phyloP scores from a whole-genome alignment of 2,329 filamentous ascomycete genomes.

The Fusarium caatingaense region DNA sequence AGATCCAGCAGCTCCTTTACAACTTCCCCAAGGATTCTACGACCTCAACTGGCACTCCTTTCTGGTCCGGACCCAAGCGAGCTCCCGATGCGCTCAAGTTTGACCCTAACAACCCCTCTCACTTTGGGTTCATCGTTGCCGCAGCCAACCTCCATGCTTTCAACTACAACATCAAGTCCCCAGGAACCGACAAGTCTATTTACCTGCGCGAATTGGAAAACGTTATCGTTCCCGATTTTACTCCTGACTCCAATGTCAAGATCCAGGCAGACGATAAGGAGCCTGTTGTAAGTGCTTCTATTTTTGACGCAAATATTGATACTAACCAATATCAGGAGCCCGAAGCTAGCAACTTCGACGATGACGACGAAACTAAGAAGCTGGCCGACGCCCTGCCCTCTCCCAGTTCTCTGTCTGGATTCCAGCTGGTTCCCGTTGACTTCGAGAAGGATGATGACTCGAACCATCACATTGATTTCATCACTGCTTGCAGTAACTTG shows the following conservation, averaged over 20 bases:
- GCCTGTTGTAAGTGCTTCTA: slow-evolving; percentile 69
- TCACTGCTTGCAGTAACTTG: slow-evolving; percentile 95
- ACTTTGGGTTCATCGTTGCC: slow-evolving; percentile 88
- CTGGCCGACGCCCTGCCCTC: slow-evolving; percentile 79
- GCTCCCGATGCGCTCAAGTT: slow-evolving; percentile 93
- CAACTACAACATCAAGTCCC: slow-evolving; percentile 97
- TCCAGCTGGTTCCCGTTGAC: slow-evolving; percentile 90
- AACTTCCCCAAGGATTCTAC: slow-evolving; percentile 96
- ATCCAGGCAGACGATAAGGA: slow-evolving; percentile 97
- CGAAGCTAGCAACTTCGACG: slow-evolving; percentile 77
- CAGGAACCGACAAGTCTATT: slow-evolving; percentile 72
- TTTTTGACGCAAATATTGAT: background rate
- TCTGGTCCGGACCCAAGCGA: slow-evolving; percentile 99
- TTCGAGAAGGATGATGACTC: slow-evolving; percentile 99
- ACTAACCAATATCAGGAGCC: slow-evolving; percentile 70
- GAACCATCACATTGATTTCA: slow-evolving; percentile 99
- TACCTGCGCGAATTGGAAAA: slow-evolving; percentile 86
- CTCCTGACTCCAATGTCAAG: slow-evolving; percentile 89
- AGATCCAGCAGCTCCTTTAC: slow-evolving; percentile 92
- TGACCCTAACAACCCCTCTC: slow-evolving; percentile 83
- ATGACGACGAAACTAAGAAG: slow-evolving; percentile 79
- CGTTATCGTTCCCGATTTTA: slow-evolving; percentile 96
- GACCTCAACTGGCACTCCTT: slow-evolving; percentile 87
- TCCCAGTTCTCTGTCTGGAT: slow-evolving; percentile 83
- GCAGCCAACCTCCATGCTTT: slow-evolving; percentile 94